phyloP scores from a whole-genome alignment of 169 alveolate genomes.

The Blepharisma undulans region DNA sequence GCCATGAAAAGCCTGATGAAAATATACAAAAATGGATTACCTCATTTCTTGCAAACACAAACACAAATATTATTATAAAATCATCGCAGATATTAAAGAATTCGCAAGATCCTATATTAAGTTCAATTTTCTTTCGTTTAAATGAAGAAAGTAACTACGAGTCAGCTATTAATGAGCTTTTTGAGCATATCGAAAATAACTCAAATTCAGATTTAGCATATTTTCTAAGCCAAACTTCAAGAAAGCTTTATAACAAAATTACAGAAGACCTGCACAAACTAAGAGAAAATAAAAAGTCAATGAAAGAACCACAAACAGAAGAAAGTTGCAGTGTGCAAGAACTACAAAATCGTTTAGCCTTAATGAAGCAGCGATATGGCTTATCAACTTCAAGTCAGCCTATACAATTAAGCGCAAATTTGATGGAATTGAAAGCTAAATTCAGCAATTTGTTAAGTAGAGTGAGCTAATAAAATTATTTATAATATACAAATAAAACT shows the following conservation, averaged over 20 bases:
- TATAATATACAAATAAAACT: background rate
- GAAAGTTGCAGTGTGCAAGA: background rate
- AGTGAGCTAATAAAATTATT: background rate
- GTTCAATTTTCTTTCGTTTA: conserved; percentile 31
- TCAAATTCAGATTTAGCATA: conserved; percentile 42
- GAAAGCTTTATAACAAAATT: conserved; percentile 9
- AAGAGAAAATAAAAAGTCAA: conserved; percentile 10
- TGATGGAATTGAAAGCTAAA: background rate
- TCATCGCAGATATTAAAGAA: background rate
- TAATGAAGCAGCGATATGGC: conserved; percentile 25
- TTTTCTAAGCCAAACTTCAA: conserved; percentile 19
- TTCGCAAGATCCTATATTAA: background rate
- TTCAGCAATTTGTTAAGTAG: conserved; percentile 11
- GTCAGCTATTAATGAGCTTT: conserved; percentile 38
- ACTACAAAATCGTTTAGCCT: background rate
- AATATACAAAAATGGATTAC: conserved; percentile 57
- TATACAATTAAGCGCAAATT: background rate
- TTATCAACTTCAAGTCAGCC: background rate
- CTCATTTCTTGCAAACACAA: conserved; percentile 37
- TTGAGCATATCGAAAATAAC: conserved; percentile 36
- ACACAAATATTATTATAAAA: background rate
- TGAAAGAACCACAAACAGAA: conserved; percentile 1
- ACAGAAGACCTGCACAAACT: background rate
- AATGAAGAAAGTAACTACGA: conserved; percentile 35
- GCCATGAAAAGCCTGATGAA: conserved; percentile 56